These are phyloP conservation scores for Vitis vinifera DNA, from an alignment of 164 flowering plant genomes.

Conservation along the genomic window ASM3070453v1 NC_081822.1:22804001-22804500, in stretches of 20 bases:
- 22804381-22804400: constrained; percentile 19
- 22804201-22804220: constrained; percentile 53
- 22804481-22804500: not conserved
- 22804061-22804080: not conserved
- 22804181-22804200: constrained; percentile 74
- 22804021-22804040: no score
- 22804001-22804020: no score
- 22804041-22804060: no score
- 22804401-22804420: not conserved
- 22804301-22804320: constrained; percentile 69
- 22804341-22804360: constrained; percentile 59
- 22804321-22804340: constrained; percentile 59
- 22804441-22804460: not conserved
- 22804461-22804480: not conserved
- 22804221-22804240: constrained; percentile 63
- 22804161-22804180: constrained; percentile 58
- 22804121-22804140: constrained; percentile 54
- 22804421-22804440: no score
- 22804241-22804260: constrained; percentile 72
- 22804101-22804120: constrained; percentile 46
- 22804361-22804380: constrained; percentile 50
- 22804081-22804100: constrained; percentile 67
- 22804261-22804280: constrained; percentile 69
- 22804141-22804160: constrained; percentile 56
- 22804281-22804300: constrained; percentile 58